These are phyloP conservation scores for Paramecium bursaria DNA, from an alignment of 73 alveolate species.

Conservation along the genomic window DNA sequence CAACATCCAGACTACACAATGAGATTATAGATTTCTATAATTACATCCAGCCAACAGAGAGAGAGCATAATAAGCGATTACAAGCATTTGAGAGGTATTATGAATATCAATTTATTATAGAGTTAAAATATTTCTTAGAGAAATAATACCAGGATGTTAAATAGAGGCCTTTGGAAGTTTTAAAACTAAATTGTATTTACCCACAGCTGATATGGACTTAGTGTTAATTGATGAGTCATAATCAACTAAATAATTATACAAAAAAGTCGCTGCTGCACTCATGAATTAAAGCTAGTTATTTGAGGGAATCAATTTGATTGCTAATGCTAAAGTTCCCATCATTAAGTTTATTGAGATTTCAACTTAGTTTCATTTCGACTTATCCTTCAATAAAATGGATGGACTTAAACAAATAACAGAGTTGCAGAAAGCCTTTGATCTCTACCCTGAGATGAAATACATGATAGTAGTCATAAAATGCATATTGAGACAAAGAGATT, in stretches of 20 bases:
- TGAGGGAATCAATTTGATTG: conserved; percentile 68
- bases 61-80: conserved; percentile 77
- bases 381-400: conserved; percentile 88
- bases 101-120: conserved; percentile 22
- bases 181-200: conserved; percentile 91
- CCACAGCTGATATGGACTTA: conserved; percentile 96
- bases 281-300: conserved; percentile 57
- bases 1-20: conserved; percentile 90
- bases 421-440: conserved; percentile 75
- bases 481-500: conserved; percentile 86
- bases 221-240: conserved; percentile 61
- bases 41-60: conserved; percentile 82
- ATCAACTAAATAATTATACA: conserved; percentile 60
- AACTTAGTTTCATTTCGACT: conserved; percentile 84
- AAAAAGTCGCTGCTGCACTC: conserved; percentile 66
- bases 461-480: conserved; percentile 86
- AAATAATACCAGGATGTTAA: conserved; percentile 68
- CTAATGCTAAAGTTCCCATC: conserved; percentile 95
- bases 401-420: conserved; percentile 84
- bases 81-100: conserved; percentile 70
- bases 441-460: conserved; percentile 89
- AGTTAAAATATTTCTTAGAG: conserved; percentile 58
- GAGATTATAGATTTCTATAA: conserved; percentile 95
- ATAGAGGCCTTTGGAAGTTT: conserved; percentile 93
- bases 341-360: conserved; percentile 85